Conservation (phyloP, 176 grass and related monocot genomes). For the Leersia perrieri region DNA sequence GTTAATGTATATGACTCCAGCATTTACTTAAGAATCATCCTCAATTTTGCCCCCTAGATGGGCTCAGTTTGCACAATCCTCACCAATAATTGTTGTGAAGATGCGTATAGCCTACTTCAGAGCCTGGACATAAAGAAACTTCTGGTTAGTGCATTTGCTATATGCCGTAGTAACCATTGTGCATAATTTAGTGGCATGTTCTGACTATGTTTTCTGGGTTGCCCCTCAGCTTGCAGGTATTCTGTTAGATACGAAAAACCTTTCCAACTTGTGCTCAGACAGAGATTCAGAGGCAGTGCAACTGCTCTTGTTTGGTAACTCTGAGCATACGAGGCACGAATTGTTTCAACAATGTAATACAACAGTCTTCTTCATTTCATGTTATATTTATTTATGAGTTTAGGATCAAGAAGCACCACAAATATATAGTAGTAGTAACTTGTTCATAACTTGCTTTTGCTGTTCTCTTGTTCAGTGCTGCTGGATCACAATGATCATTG, state of each 20-base stretch:
- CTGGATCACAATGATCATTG: conserved; percentile 51
- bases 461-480: conserved; percentile 50
- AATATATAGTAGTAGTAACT: neutral
- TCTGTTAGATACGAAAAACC: conserved; percentile 59
- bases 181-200: neutral
- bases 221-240: conserved; percentile 65
- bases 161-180: neutral
- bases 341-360: conserved; percentile 63
- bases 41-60: conserved; percentile 45
- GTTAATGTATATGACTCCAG: conserved; percentile 17
- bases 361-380: neutral
- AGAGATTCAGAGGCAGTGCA: conserved; percentile 66
- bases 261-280: conserved; percentile 42
- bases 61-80: conserved; percentile 56
- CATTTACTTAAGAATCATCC: conserved; percentile 43
- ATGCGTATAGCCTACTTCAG: conserved; percentile 53
- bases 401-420: neutral
- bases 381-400: neutral
- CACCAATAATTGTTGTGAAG: conserved; percentile 50
- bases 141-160: conserved; percentile 49
- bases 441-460: conserved; percentile 15
- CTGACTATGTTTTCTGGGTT: conserved; percentile 5
- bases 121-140: conserved; percentile 59
- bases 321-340: conserved; percentile 43
- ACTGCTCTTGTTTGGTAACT: conserved; percentile 44